These are phyloP conservation scores for Rhodomyrtus psidioides DNA, from an alignment of 441 rosid species.

Conservation along the genomic window DNA sequence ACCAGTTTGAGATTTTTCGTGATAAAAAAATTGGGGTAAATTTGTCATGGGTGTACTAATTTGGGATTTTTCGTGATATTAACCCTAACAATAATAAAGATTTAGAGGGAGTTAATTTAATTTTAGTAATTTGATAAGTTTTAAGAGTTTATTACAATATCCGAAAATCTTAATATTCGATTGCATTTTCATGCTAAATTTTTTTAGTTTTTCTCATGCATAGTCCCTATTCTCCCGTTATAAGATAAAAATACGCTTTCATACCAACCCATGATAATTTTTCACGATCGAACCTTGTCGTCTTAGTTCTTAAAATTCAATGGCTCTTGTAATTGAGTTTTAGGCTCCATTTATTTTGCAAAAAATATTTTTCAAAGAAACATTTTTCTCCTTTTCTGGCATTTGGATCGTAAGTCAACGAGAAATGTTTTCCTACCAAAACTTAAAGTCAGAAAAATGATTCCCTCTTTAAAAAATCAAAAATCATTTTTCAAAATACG, in stretches of 20 bases:
- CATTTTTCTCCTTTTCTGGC: too few relatives aligned
- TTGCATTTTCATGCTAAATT: rapidly evolving
- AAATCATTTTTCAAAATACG: too few relatives aligned
- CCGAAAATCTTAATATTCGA: rapidly evolving
- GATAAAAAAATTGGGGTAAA: too few relatives aligned
- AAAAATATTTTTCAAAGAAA: too few relatives aligned
- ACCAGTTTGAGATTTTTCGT: too few relatives aligned
- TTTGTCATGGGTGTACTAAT: too few relatives aligned
- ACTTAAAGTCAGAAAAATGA: too few relatives aligned
- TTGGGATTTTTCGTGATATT: too few relatives aligned
- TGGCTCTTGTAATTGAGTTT: not conserved
- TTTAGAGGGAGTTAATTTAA: rapidly evolving
- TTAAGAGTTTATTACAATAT: rapidly evolving
- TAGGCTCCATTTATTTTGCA: not conserved
- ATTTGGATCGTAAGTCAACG: too few relatives aligned
- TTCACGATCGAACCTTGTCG: not conserved
- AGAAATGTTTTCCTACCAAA: too few relatives aligned
- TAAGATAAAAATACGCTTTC: not conserved
- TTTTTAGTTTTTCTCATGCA: not conserved
- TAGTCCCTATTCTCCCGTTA: not conserved
- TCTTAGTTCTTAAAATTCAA: not conserved
- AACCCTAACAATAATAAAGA: too few relatives aligned
- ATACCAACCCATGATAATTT: not conserved
- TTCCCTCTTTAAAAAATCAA: too few relatives aligned
- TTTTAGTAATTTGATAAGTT: not conserved